Base-by-base conservation (phyloP, 2,329 filamentous ascomycete species). In the Talaromyces sp. region DNA sequence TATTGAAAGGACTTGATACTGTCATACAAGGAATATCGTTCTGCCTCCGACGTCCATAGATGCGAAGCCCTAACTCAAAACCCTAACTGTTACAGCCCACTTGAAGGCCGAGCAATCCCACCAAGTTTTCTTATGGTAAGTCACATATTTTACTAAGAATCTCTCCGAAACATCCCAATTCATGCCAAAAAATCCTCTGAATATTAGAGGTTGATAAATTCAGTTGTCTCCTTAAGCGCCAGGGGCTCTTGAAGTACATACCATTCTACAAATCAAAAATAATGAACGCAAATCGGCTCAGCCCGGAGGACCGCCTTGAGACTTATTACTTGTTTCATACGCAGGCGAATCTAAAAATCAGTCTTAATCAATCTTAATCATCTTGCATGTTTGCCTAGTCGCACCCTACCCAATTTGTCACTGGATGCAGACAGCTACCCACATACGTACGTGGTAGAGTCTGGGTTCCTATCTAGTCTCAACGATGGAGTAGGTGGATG, bases 351-450 rank as follows among this genome's bases (percentile, higher is more conserved):
- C 27, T 27, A 52, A 27, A 52, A 33, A 52, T 33, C 49, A 33
- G 49, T 52, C 49, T 52, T 31, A 33, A 52, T 33, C 49, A 33
- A 27, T 52, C 49, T 52, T 31, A 52, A 52, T 52, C 49, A 52
- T 31, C 49, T 3, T 52, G 49, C 49, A 52, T 33, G 14, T 52
- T 33, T 52, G 49, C 8, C 49, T 33, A n/a, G 49, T n/a, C 9
- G 24, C 47, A 52, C 49, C 24, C 24, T 52, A 52, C 49, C 47
- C 3, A 33, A n/a, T 52, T n/a, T 16, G 49, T 10, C 31, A 8
- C 8, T 33, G 7, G 16, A 24, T 52, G n/a, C 49, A 31, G 24
- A 14, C n/a, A 52, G 24, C 14, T 31, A 52, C 49, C 24, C 49
- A 52, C 49, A 52, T 16, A 31, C 35, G 35, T 31, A 37, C 35